phyloP scores from a whole-genome alignment of 805 yeast species.

The Lipomyces sp. region DNA sequence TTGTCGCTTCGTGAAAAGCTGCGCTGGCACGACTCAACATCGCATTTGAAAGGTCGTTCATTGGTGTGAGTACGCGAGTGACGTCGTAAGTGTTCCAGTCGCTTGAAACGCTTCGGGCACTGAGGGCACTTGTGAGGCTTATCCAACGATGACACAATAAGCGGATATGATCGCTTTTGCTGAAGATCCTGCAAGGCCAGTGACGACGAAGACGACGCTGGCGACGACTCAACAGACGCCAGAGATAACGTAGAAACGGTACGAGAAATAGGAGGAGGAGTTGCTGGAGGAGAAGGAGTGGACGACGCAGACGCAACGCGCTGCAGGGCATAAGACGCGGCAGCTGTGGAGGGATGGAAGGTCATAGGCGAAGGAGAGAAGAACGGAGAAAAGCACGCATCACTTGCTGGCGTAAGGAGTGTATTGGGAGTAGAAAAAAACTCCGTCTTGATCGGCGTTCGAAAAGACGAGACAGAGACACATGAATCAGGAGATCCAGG shows the following conservation, averaged over 20 bases:
- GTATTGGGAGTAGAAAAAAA: constrained; percentile 11
- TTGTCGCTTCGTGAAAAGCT: constrained; percentile 51
- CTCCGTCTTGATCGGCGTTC: constrained; percentile 10
- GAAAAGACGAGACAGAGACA: constrained; percentile 1
- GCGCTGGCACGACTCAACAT: constrained; percentile 27
- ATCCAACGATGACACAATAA: constrained; percentile 26
- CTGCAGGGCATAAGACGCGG: constrained; percentile 26
- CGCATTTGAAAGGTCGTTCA: constrained; percentile 62
- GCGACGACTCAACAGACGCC: neutral
- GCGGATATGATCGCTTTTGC: constrained; percentile 12
- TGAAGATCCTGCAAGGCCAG: too few relatives aligned
- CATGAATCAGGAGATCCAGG: constrained; percentile 10
- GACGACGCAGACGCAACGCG: constrained; percentile 13
- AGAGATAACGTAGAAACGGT: constrained; percentile 11
- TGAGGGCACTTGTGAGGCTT: constrained; percentile 40
- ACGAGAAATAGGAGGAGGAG: constrained; percentile 24
- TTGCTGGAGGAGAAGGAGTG: constrained; percentile 25
- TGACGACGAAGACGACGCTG: neutral
- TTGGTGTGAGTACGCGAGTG: constrained; percentile 75
- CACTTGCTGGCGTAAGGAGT: constrained; percentile 17
- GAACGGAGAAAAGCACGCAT: constrained; percentile 16
- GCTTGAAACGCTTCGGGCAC: constrained; percentile 41
- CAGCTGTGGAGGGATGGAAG: constrained; percentile 19
- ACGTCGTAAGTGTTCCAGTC: constrained; percentile 44
- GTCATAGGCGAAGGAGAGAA: constrained; percentile 12